A percentile compares a stretch with the other conserved stretches of the same genome.
Evolutionary conservation across 2,329 filamentous ascomycete genomes (phyloP).

Genomic region (Colletotrichum filicis): DNA sequence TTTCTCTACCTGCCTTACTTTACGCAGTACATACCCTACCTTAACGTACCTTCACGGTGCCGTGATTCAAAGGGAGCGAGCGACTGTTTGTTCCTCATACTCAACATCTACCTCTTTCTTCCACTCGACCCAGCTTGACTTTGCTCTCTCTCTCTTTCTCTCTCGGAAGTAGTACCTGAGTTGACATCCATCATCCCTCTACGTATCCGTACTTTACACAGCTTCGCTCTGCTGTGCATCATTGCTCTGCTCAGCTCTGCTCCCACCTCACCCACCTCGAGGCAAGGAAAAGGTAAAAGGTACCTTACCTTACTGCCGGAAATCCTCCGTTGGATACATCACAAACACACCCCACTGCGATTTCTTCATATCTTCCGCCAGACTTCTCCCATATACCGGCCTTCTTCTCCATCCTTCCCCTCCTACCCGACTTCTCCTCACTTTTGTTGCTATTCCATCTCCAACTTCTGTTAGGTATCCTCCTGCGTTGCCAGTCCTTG

Average conservation of each 20-base stretch:
- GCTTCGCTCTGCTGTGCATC: background rate
- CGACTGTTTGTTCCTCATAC: background rate
- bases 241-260: background rate
- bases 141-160: background rate
- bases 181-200: background rate
- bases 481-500: background rate
- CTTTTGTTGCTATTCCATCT: background rate
- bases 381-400: background rate
- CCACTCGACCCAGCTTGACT: background rate
- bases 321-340: background rate
- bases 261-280: background rate
- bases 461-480: background rate
- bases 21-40: background rate
- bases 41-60: background rate
- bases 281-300: background rate
- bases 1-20: background rate
- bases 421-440: background rate
- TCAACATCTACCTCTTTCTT: conserved; percentile 4
- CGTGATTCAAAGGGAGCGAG: background rate
- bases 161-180: background rate
- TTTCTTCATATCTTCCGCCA: background rate
- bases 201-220: background rate
- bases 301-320: background rate
- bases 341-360: background rate
- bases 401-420: background rate